Base-by-base conservation (phyloP, 208 protist genomes). In the Lotmaria passim region DNA sequence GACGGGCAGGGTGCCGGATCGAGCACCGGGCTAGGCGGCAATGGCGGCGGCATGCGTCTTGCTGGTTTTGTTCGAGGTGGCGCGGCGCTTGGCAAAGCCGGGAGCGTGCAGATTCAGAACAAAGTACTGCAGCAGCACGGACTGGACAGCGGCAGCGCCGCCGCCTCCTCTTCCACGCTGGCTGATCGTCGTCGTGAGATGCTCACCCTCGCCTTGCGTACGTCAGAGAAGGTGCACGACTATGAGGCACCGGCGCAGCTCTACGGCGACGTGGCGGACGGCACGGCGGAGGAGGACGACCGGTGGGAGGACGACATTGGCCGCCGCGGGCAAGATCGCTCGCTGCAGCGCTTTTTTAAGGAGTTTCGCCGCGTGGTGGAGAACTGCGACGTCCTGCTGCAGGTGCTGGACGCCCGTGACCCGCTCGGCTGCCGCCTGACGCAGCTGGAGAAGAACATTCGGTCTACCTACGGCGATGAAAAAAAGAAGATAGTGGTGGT, bases 361-460 rank as follows among this genome's bases (percentile, higher is more conserved):
- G 89, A 95, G 77, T 97, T 97, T 59, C 81, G 92, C 46, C 85
- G 89, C 46, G 95, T 98, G 14, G 89, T 98, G 2, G 92, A 98
- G 65, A 89, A 71, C 52, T 88, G 87, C 56, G 98, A 99, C 78
- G 96, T 99, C n/a, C 91, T 99, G 34, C 77, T 99, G 7, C 93
- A 99, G 78, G 97, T 99, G 23, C 79, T 99, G 2, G 98, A 99
- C 78, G 98, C 98, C 1, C 86, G 98, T 55, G 98, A 99, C 78
- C 98, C 98, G 31, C 78, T 99, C 4, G 98, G 98, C 30, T 99
- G 97, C 87, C 90, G 98, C 14, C 97, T 97, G 21, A 81, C 71
- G 0, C 75, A 96, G 36, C 78, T 99, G 7, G 98, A 99, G 85
- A 81, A 94, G 48, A 84, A 75, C 38, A 98, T 99, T 43, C 76